Base-by-base conservation (phyloP, 2,329 filamentous ascomycete genomes). In the Clonostachys rosea region DNA sequence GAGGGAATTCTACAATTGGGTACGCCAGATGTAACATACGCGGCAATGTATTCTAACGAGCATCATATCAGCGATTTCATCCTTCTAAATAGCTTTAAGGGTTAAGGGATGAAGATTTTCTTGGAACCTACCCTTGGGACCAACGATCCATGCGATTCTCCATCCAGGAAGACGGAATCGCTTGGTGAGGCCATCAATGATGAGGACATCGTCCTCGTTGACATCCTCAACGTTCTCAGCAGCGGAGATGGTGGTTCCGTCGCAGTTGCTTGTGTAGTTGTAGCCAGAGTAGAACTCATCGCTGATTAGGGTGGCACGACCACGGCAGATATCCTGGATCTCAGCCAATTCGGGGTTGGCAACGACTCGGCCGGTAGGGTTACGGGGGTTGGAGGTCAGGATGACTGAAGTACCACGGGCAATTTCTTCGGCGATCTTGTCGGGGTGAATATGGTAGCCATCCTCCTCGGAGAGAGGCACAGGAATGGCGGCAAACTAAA, bases 251-350 rank as follows among this genome's bases (percentile, higher is more conserved):
- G 92, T 95, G 33, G 80, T 83, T 37, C 92, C 92, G 61, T 96
- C 91, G 65, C 92, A 97, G 70, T 91, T 78, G 56, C 83, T 89
- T 35, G 89, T 95, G 73, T 97, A 97, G 71, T 96, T 96, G 76
- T 96, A 97, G 18, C 91, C 90, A 11, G 85, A 84, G 72, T 97
- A 97, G 76, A 97, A 97, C 69, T 97, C 92, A 62, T 97, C 92
- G 71, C 91, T 89, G 65, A 97, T 91, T 47, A 97, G 75, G 1
- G 92, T 97, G 4, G 91, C 91, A 47, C 91, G 84, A 55, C 91
- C 89, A 61, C 91, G 84, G 74, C 91, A 95, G 58, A 96, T 86
- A 61, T 96, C 89, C 67, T 97, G 91, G 59, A 96, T 96, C 68
- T 92, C 81, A 16, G 87, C 85, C 52, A 97, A 75, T 67, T 96